These are phyloP conservation scores for Thalia dealbata DNA, from an alignment of 176 grass and related monocot species.

Conservation along the genomic window DNA sequence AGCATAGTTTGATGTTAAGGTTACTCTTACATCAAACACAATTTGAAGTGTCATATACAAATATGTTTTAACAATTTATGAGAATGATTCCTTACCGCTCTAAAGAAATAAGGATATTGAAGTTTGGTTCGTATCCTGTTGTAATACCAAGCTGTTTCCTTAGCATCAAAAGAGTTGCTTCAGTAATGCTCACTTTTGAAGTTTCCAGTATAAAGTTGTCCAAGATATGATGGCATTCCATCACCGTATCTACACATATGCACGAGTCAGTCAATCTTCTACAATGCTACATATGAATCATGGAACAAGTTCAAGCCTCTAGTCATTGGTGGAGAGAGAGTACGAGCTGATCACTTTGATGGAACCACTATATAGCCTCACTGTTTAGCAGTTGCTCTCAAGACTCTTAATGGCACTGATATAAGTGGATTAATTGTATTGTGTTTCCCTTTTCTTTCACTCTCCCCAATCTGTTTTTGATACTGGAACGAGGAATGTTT, in stretches of 20 bases:
- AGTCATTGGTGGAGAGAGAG: not conserved
- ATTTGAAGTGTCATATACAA: too few species aligned
- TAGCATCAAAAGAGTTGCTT: not conserved
- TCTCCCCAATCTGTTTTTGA: not conserved
- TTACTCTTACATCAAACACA: not conserved
- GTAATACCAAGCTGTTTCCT: too few species aligned
- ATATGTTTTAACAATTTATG: too few species aligned
- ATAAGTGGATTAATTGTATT: constrained; percentile 1
- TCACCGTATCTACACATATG: not conserved
- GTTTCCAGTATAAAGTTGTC: too few species aligned
- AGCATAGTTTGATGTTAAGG: constrained; percentile 31
- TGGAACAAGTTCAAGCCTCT: not conserved
- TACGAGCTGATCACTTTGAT: not conserved
- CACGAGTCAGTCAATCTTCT: constrained; percentile 19
- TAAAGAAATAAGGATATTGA: too few species aligned
- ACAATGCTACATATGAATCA: not conserved
- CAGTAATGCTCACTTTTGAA: not conserved
- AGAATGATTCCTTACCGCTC: too few species aligned
- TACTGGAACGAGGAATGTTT: not conserved
- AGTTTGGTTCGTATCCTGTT: too few species aligned
- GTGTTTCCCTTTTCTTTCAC: not conserved
- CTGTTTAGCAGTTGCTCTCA: constrained; percentile 5
- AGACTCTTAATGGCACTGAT: constrained; percentile 5
- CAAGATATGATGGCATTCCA: not conserved
- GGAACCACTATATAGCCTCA: not conserved